A percentile compares a stretch with the other conserved stretches of the same genome.
These are phyloP conservation scores for Pezicula carpinea DNA, from an alignment of 2,329 filamentous ascomycete genomes.

Conservation along the genomic window DNA sequence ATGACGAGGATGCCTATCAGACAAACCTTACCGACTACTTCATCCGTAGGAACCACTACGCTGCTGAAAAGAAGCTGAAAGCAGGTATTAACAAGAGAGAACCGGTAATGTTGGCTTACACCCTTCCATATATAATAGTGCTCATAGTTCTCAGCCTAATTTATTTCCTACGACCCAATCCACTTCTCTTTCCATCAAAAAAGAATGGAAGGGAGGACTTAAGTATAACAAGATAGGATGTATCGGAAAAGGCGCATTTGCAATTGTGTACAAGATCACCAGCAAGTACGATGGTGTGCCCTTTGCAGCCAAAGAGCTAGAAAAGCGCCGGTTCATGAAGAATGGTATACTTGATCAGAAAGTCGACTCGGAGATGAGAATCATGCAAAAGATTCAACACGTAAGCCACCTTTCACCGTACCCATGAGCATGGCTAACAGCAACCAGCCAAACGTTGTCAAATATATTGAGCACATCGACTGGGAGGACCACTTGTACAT, in stretches of 20 bases:
- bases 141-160: constrained; percentile 20
- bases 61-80: constrained; percentile 4
- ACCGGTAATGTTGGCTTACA: constrained; percentile 13
- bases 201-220: constrained; percentile 76
- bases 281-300: constrained; percentile 77
- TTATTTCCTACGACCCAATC: constrained; percentile 25
- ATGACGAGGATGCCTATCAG: constrained; percentile 59
- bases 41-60: constrained; percentile 18
- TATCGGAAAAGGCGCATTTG: constrained; percentile 93
- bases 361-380: constrained; percentile 94
- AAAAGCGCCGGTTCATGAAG: constrained; percentile 90
- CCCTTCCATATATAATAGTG: not conserved
- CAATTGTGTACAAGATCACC: constrained; percentile 86
- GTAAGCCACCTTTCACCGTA: constrained; percentile 45
- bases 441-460: constrained; percentile 74
- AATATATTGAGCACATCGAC: constrained; percentile 85
- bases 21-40: constrained; percentile 68
- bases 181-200: constrained; percentile 29
- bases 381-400: constrained; percentile 83
- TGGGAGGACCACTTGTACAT: constrained; percentile 80
- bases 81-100: constrained; percentile 11
- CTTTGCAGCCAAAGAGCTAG: constrained; percentile 90
- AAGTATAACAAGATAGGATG: constrained; percentile 78
- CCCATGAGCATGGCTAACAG: constrained; percentile 15
- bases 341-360: constrained; percentile 86